Conservation (phyloP, 331 rosid species). For the Malus hybrid region DNA sequence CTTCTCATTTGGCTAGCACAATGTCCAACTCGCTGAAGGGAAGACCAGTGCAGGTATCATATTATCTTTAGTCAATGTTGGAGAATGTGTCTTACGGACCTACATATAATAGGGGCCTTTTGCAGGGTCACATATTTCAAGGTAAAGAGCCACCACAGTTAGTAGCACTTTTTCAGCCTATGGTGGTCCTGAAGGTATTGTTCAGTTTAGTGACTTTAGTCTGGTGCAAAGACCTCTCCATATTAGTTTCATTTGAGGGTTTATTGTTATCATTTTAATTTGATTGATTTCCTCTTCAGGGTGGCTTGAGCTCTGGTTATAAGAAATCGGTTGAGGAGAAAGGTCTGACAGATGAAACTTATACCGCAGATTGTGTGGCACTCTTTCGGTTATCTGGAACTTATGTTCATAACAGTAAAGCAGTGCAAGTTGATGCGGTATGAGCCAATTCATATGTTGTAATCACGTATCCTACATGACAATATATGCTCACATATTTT, state of each 20-base stretch:
- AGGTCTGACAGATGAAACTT: constrained; percentile 71
- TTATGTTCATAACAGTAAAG: constrained; percentile 68
- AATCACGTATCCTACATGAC: not conserved
- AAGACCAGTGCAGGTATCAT: constrained; percentile 93
- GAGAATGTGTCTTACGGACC: constrained; percentile 14
- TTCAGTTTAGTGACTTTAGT: constrained; percentile 3
- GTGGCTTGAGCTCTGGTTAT: constrained; percentile 90
- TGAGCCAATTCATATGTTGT: constrained; percentile 21
- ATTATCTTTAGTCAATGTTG: constrained; percentile 20
- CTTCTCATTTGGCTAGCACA: constrained; percentile 71
- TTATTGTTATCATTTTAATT: not conserved
- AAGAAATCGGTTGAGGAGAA: constrained; percentile 57
- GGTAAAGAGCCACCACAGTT: constrained; percentile 96
- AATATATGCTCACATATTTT: not conserved
- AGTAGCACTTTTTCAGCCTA: constrained; percentile 80
- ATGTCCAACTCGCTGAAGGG: constrained; percentile 95
- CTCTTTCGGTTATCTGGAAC: constrained; percentile 76
- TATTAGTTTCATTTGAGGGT: not conserved
- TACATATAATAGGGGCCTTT: constrained; percentile 24
- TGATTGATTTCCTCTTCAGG: constrained; percentile 45
- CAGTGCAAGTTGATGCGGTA: constrained; percentile 89
- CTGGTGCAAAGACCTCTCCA: not conserved
- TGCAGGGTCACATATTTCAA: constrained; percentile 84
- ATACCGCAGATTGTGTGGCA: constrained; percentile 56
- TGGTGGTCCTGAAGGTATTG: constrained; percentile 87